Conservation (phyloP, 108 stramenopile species). For the Cyclostephanos tholiformis region DNA sequence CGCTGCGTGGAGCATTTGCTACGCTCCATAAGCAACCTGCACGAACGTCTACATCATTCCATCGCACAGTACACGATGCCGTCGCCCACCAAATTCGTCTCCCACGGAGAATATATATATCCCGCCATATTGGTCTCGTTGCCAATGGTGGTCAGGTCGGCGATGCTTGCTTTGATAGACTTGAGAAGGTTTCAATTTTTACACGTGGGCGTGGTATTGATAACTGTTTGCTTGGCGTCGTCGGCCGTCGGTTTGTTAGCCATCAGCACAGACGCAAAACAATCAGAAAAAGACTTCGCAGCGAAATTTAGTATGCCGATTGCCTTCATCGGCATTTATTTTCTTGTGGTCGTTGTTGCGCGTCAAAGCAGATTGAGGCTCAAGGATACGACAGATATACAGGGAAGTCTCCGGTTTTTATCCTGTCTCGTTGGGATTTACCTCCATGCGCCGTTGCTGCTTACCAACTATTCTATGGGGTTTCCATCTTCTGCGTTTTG, state of each 20-base stretch:
- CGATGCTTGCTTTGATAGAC: conserved; percentile 59
- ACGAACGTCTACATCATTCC: conserved; percentile 89
- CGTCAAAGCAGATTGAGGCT: background rate
- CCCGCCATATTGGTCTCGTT: conserved; percentile 73
- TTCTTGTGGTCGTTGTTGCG: background rate
- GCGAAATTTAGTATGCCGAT: background rate
- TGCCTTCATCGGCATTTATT: background rate
- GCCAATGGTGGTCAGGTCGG: conserved; percentile 71
- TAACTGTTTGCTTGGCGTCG: conserved; percentile 17
- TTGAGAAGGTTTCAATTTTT: conserved; percentile 52
- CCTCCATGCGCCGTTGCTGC: conserved; percentile 70
- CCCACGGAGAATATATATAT: conserved; percentile 82
- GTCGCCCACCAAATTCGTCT: conserved; percentile 71
- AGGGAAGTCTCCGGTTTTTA: conserved; percentile 60
- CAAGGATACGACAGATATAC: background rate
- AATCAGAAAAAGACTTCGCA: background rate
- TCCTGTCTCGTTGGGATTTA: conserved; percentile 68
- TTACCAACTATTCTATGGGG: conserved; percentile 72
- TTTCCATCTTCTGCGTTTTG: conserved; percentile 74
- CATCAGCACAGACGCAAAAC: background rate
- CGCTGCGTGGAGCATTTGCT: conserved; percentile 63
- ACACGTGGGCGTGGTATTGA: conserved; percentile 33
- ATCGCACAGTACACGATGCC: conserved; percentile 78
- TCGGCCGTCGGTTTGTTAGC: conserved; percentile 18
- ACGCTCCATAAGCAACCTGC: conserved; percentile 77